These are phyloP conservation scores for Teratosphaeria viscida DNA, from an alignment of 2,329 filamentous ascomycete species.

Conservation along the genomic window DNA sequence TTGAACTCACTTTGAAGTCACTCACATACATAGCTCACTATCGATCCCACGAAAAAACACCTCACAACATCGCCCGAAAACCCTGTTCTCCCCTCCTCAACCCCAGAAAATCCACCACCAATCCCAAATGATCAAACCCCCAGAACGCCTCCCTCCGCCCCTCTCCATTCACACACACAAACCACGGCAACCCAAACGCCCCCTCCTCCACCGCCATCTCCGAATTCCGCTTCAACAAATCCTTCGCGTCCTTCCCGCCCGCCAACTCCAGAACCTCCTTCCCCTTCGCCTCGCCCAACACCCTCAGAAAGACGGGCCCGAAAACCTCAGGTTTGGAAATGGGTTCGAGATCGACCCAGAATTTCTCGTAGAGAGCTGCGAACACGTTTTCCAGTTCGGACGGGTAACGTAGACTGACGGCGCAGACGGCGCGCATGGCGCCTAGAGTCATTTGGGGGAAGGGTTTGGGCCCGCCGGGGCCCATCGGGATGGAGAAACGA, in stretches of 20 bases:
- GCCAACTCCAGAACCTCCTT: constrained; percentile 27
- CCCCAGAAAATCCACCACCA: constrained; percentile 43
- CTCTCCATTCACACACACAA: constrained; percentile 43
- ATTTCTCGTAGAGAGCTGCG: constrained; percentile 39
- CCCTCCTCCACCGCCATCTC: constrained; percentile 42
- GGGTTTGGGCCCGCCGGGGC: constrained; percentile 31
- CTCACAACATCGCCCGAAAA: constrained; percentile 30
- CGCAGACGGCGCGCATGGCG: constrained; percentile 43
- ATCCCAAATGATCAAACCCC: constrained; percentile 51
- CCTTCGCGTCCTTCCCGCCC: constrained; percentile 36
- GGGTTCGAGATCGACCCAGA: constrained; percentile 42
- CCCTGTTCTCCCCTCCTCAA: constrained; percentile 32
- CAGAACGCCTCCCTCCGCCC: constrained; percentile 47
- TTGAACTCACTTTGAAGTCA: too few species aligned
- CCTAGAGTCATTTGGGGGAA: constrained; percentile 46
- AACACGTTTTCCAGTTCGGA: constrained; percentile 31
- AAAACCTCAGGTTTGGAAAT: constrained; percentile 38
- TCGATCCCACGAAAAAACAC: neutral
- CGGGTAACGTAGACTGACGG: constrained; percentile 35
- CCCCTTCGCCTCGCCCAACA: constrained; percentile 37
- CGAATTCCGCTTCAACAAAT: constrained; percentile 38
- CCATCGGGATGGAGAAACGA: constrained; percentile 45
- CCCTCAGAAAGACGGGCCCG: constrained; percentile 31
- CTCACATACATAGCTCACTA: neutral
- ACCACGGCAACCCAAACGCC: constrained; percentile 53